Evolutionary conservation across 2,329 filamentous ascomycete genomes (phyloP).

Genomic region (Cryphonectria nitschkei): DNA sequence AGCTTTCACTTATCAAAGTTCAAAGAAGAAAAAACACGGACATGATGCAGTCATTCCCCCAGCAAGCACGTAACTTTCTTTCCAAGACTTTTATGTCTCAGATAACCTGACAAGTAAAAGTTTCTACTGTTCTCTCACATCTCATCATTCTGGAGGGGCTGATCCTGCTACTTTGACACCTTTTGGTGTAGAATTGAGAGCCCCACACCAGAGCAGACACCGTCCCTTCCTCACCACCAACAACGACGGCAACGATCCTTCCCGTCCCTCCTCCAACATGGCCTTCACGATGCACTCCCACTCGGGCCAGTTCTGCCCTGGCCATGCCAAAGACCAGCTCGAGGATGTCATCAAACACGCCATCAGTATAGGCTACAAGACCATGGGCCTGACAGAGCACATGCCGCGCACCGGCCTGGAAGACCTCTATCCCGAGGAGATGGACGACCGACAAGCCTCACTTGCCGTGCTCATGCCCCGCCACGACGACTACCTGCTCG

Average conservation of each 20-base stretch:
- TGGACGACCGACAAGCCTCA: conserved; percentile 52
- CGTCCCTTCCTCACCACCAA: neutral
- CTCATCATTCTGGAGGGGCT: neutral
- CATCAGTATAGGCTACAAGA: conserved; percentile 76
- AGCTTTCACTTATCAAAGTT: neutral
- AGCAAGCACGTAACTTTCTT: neutral
- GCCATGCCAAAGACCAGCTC: conserved; percentile 82
- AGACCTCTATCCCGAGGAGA: conserved; percentile 93
- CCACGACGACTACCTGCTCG: conserved; percentile 73
- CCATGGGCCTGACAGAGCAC: conserved; percentile 90
- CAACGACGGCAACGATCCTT: too few relatives aligned
- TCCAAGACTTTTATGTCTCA: neutral
- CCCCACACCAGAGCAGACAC: neutral
- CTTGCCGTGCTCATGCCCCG: conserved; percentile 55
- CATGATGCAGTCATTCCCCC: conserved; percentile 8
- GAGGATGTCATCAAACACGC: conserved; percentile 83
- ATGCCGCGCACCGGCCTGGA: conserved; percentile 77
- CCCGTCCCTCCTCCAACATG: conserved; percentile 55
- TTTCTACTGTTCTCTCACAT: too few relatives aligned
- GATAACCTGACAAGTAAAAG: neutral
- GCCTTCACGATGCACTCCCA: conserved; percentile 98
- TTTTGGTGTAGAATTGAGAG: too few relatives aligned
- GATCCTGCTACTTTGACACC: neutral
- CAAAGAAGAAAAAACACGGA: neutral
- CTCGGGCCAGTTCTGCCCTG: conserved; percentile 93